phyloP scores from a whole-genome alignment of 768 basidiomycete species.

The Pleurotus djamor region DNA sequence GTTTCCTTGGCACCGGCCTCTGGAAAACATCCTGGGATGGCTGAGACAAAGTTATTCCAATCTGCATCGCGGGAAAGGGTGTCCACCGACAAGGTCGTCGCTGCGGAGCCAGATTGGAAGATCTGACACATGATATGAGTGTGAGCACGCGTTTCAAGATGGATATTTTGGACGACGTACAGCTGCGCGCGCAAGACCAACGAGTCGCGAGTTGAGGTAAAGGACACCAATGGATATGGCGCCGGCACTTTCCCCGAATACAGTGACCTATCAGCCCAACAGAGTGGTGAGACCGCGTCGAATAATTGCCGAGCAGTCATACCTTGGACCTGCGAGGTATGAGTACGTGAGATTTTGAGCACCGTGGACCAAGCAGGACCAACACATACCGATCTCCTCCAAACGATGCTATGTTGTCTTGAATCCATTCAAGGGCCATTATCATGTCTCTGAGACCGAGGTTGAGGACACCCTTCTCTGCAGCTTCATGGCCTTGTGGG shows the following conservation, averaged over 20 bases:
- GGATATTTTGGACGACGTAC: slow-evolving; percentile 5
- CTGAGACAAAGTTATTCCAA: slow-evolving; percentile 37
- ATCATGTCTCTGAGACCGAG: slow-evolving; percentile 45
- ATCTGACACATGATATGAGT: slow-evolving; percentile 25
- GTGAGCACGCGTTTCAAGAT: no score
- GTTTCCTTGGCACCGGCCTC: slow-evolving; percentile 22
- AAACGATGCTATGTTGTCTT: slow-evolving; percentile 55
- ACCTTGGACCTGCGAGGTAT: background rate
- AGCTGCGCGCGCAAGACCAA: slow-evolving; percentile 30
- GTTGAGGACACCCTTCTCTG: slow-evolving; percentile 33
- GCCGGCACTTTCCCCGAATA: slow-evolving; percentile 57
- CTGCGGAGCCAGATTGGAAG: slow-evolving; percentile 36
- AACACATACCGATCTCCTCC: slow-evolving; percentile 46
- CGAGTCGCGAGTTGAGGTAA: slow-evolving; percentile 29
- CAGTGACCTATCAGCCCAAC: slow-evolving; percentile 34
- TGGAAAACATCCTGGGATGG: slow-evolving; percentile 29
- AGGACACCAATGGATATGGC: slow-evolving; percentile 42
- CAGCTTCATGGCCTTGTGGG: slow-evolving; percentile 38
- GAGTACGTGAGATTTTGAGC: background rate
- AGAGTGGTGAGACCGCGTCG: background rate
- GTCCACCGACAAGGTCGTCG: slow-evolving; percentile 25
- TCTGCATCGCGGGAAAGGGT: slow-evolving; percentile 21
- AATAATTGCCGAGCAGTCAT: background rate
- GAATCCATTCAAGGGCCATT: slow-evolving; percentile 51
- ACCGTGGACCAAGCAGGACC: background rate